phyloP scores from a whole-genome alignment of 2,329 filamentous ascomycete species.

The Diaporthe humulicola region DNA sequence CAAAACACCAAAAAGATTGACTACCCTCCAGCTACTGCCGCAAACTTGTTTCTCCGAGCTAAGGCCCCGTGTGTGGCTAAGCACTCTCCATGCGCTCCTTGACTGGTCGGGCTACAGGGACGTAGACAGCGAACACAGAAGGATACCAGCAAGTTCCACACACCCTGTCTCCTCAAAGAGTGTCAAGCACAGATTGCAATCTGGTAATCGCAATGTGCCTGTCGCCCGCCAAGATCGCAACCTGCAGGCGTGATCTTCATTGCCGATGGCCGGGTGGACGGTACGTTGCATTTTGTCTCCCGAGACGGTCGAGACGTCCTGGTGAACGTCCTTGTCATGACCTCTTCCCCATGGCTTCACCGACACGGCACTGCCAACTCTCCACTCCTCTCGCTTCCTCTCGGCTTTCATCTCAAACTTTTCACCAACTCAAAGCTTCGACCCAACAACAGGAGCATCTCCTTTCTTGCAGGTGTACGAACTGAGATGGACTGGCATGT shows the following conservation, averaged over 20 bases:
- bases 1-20: conserved; percentile 23
- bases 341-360: background rate
- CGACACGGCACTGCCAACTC: background rate
- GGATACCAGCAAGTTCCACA: background rate
- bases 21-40: background rate
- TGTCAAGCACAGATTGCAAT: background rate
- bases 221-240: background rate
- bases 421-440: conserved; percentile 6
- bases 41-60: background rate
- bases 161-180: background rate
- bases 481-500: background rate
- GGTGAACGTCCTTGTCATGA: background rate
- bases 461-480: background rate
- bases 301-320: background rate
- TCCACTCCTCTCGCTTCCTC: background rate
- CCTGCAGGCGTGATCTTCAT: background rate
- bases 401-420: background rate
- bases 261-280: background rate
- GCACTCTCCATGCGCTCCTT: background rate
- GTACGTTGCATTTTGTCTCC: background rate
- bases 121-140: background rate
- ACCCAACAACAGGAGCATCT: background rate
- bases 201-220: background rate
- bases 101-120: background rate
- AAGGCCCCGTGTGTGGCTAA: background rate